Conservation (phyloP, 176 grass and related monocot genomes). For the Rhynchospora breviuscula region DNA sequence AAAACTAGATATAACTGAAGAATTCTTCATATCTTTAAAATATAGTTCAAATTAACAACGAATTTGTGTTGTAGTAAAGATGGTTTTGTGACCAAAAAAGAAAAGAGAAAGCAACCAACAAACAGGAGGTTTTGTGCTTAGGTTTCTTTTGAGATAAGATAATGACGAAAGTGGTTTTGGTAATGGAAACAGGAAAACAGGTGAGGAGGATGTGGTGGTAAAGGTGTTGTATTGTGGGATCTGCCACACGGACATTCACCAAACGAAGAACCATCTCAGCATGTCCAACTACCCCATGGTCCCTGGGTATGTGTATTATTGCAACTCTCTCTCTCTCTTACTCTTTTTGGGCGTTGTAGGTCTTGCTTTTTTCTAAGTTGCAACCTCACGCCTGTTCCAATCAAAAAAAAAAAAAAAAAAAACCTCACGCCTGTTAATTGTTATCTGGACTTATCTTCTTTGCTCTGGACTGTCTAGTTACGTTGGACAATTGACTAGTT, state of each 20-base stretch:
- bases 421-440: no score
- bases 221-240: constrained; percentile 86
- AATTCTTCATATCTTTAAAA: no score
- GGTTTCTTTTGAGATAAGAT: not conserved
- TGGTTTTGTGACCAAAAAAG: not conserved
- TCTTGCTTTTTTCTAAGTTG: not conserved
- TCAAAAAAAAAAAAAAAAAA: no score
- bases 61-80: not conserved
- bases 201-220: constrained; percentile 68
- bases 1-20: no score
- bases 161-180: not conserved
- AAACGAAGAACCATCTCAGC: constrained; percentile 81
- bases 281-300: constrained; percentile 97
- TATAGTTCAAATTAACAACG: no score
- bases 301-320: constrained; percentile 48
- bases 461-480: no score
- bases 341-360: not conserved
- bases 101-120: not conserved
- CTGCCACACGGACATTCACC: constrained; percentile 94
- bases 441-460: no score
- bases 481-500: no score
- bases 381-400: no score
- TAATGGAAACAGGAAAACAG: constrained; percentile 52
- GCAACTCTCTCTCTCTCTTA: not conserved
- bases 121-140: not conserved